Evolutionary conservation across 805 yeast genomes (phyloP).

Genomic region (Henningerozyma blattae): DNA sequence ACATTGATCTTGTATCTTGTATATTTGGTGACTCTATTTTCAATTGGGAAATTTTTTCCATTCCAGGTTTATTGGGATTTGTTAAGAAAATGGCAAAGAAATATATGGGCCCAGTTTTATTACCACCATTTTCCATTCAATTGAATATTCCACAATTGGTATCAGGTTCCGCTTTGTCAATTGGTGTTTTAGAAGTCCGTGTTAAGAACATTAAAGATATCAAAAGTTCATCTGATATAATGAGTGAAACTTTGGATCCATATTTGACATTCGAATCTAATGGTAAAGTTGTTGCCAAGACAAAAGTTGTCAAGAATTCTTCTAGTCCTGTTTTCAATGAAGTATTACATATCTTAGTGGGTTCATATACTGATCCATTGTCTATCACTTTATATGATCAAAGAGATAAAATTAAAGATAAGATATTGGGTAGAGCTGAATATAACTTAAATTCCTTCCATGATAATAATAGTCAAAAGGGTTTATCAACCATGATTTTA

Average conservation of each 20-base stretch:
- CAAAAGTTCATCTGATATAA: conserved; percentile 49
- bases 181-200: conserved; percentile 72
- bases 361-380: conserved; percentile 73
- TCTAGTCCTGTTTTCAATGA: conserved; percentile 76
- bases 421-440: conserved; percentile 64
- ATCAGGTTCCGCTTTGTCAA: conserved; percentile 76
- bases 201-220: conserved; percentile 57
- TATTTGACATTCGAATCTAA: conserved; percentile 63
- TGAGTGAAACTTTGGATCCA: conserved; percentile 82
- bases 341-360: conserved; percentile 55
- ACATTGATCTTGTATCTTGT: conserved; percentile 71
- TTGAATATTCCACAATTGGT: conserved; percentile 82
- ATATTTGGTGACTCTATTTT: conserved; percentile 67
- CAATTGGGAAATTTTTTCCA: conserved; percentile 74
- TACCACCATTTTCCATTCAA: conserved; percentile 87
- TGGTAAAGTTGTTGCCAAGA: conserved; percentile 48
- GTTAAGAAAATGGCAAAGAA: conserved; percentile 78
- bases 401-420: conserved; percentile 65
- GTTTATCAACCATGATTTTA: conserved; percentile 44
- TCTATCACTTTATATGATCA: conserved; percentile 60
- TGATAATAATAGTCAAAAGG: conserved; percentile 37
- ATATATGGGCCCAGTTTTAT: conserved; percentile 79
- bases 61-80: conserved; percentile 80
- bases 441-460: conserved; percentile 58
- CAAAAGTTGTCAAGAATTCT: conserved; percentile 58